Evolutionary conservation across 345 rosid species (phyloP).

Genomic region (Populus euphratica): DNA sequence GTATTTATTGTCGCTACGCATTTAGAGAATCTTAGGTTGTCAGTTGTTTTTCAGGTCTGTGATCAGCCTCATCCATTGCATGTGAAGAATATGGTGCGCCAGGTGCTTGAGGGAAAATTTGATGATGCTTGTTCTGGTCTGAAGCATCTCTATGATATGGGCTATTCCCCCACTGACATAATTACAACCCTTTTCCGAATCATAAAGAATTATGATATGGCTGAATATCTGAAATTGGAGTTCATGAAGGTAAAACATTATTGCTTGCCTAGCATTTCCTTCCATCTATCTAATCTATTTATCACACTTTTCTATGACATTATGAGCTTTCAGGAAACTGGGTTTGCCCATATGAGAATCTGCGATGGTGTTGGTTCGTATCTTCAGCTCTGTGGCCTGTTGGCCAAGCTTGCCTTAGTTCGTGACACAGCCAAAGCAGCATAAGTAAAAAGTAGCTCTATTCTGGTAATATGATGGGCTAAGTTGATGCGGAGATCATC

Average conservation of each 20-base stretch:
- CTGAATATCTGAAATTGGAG: slow-evolving; percentile 86
- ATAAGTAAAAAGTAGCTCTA: slow-evolving; percentile 22
- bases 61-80: slow-evolving; percentile 98
- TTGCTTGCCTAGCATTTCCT: neutral
- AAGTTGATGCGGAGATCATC: neutral
- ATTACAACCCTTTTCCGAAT: slow-evolving; percentile 91
- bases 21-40: neutral
- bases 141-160: slow-evolving; percentile 86
- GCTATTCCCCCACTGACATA: slow-evolving; percentile 95
- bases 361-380: slow-evolving; percentile 96
- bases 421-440: slow-evolving; percentile 77
- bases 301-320: neutral
- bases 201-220: slow-evolving; percentile 87
- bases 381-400: slow-evolving; percentile 90
- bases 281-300: too few species aligned
- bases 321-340: slow-evolving; percentile 65
- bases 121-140: slow-evolving; percentile 84
- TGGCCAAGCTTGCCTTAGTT: slow-evolving; percentile 74
- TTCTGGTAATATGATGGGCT: neutral
- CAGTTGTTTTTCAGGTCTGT: slow-evolving; percentile 56
- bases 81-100: slow-evolving; percentile 79
- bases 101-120: slow-evolving; percentile 79
- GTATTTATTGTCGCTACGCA: neutral
- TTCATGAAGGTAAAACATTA: slow-evolving; percentile 72
- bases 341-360: slow-evolving; percentile 96